Conservation (phyloP, 139 green algal genomes). For the Coelastrella sp. region DNA sequence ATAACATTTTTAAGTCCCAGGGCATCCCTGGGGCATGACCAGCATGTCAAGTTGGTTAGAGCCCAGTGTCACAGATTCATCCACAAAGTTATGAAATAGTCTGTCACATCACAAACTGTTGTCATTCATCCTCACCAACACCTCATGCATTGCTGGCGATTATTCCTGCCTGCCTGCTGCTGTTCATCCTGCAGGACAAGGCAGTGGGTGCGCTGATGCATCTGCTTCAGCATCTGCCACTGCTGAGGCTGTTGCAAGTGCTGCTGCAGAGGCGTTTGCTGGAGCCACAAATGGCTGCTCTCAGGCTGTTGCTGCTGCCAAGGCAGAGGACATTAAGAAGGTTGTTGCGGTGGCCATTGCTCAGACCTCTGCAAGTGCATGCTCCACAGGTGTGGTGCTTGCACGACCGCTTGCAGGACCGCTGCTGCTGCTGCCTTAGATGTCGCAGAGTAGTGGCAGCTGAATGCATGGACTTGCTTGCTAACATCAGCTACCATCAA, state of each 20-base stretch:
- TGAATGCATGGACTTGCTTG: too few species aligned
- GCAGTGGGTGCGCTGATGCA: conserved; percentile 21
- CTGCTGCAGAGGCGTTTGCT: conserved; percentile 23
- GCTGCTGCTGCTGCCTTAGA: too few species aligned
- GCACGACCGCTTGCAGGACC: neutral
- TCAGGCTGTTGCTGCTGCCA: conserved; percentile 10
- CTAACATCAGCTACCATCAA: neutral
- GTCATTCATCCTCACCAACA: too few species aligned
- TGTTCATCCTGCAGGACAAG: conserved; percentile 24
- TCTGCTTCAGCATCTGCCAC: neutral
- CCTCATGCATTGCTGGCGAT: too few species aligned
- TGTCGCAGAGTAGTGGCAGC: too few species aligned
- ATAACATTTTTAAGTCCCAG: too few species aligned
- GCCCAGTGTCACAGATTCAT: too few species aligned
- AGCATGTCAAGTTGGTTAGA: neutral
- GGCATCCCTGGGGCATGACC: neutral
- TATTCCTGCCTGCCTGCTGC: too few species aligned
- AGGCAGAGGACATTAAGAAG: neutral
- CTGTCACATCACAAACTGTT: too few species aligned
- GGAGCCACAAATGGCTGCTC: conserved; percentile 27
- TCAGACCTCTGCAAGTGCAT: conserved; percentile 5
- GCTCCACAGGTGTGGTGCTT: conserved; percentile 16
- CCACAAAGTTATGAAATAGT: too few species aligned
- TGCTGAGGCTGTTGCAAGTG: conserved; percentile 29
- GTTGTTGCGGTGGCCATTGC: conserved; percentile 11